phyloP scores from a whole-genome alignment of 2,329 filamentous ascomycete species.

The Fusarium redolens region DNA sequence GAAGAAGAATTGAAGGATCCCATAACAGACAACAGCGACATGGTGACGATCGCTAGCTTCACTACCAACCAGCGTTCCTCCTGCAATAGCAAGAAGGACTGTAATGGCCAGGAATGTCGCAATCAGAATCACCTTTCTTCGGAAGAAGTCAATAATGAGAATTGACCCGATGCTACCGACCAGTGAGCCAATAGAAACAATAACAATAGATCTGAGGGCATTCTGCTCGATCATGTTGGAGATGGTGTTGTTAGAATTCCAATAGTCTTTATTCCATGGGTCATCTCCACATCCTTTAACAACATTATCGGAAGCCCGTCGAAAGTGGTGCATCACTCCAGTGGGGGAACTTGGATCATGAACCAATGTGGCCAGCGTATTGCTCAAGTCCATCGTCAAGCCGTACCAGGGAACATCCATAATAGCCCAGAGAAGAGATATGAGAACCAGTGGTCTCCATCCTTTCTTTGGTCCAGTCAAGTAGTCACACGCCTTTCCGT shows the following conservation, averaged over 20 bases:
- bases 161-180: slow-evolving; percentile 1
- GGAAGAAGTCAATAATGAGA: slow-evolving; percentile 9
- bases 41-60: background rate
- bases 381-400: slow-evolving; percentile 20
- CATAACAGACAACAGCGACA: background rate
- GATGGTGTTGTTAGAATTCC: background rate
- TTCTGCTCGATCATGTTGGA: slow-evolving; percentile 4
- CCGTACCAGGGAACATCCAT: slow-evolving; percentile 28
- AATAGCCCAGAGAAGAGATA: slow-evolving; percentile 20
- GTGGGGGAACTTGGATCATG: background rate
- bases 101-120: background rate
- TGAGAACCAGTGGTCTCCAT: slow-evolving; percentile 4
- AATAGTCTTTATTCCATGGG: slow-evolving; percentile 11
- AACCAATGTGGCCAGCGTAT: slow-evolving; percentile 9
- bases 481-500: background rate
- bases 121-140: background rate
- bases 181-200: background rate
- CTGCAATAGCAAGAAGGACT: background rate
- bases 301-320: background rate
- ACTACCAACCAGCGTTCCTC: background rate
- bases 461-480: slow-evolving; percentile 8
- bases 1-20: slow-evolving; percentile 7
- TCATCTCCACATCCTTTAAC: background rate
- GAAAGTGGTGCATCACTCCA: background rate
- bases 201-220: background rate